These are phyloP conservation scores for Limnomonas spitsbergensis DNA, from an alignment of 139 green algal species.

Conservation along the genomic window DNA sequence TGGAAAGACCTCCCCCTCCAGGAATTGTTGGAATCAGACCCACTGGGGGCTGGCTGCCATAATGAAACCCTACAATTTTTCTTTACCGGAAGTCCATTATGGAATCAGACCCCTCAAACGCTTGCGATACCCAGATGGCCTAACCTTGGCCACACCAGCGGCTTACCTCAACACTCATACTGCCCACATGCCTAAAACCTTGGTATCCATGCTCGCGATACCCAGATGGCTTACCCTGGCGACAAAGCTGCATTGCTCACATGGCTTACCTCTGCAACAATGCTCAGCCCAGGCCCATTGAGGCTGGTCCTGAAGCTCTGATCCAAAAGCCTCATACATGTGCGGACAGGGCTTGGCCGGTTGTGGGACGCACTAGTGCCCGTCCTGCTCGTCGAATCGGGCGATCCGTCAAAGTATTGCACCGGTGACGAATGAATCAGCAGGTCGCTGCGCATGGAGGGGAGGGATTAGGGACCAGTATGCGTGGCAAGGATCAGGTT, in stretches of 20 bases:
- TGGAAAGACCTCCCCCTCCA: too few species aligned
- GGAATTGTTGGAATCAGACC: too few species aligned
- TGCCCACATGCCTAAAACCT: neutral
- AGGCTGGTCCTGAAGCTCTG: conserved; percentile 3
- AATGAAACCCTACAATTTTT: too few species aligned
- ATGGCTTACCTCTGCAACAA: neutral
- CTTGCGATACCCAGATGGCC: too few species aligned
- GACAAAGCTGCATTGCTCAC: neutral
- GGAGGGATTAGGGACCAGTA: neutral
- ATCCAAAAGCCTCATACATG: neutral
- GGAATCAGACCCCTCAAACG: too few species aligned
- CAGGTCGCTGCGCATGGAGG: neutral
- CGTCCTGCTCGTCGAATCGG: neutral
- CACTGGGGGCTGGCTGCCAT: too few species aligned
- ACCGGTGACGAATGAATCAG: too few species aligned
- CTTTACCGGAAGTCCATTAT: too few species aligned
- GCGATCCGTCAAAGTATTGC: too few species aligned
- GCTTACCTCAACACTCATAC: neutral
- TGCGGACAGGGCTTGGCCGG: too few species aligned
- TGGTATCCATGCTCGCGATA: neutral
- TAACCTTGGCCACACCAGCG: too few species aligned
- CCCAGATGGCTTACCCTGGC: neutral
- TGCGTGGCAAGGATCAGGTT: neutral
- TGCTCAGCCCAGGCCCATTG: neutral
- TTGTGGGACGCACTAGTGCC: neutral